Evolutionary conservation across 2,329 filamentous ascomycete species (phyloP), one percentile per base, ranked within the genome.

Genomic region (Penicillium olsonii): DNA sequence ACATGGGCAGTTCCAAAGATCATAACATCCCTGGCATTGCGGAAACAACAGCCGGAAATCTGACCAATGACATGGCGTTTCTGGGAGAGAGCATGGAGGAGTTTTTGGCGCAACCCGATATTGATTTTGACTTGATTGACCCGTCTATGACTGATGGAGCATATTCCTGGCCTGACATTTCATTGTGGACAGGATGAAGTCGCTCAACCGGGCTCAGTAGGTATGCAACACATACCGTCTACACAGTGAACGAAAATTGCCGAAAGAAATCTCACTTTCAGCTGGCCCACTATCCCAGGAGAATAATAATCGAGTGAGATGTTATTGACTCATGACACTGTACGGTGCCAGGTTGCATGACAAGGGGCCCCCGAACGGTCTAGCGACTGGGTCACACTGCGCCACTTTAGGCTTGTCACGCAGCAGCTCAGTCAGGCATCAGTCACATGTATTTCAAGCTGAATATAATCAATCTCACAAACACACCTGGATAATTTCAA

Each of bases 21-120:
- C 15, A 7, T 11, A 12, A 12, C 31, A 8, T n/a, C 26, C 20
- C 34, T 12, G 34, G 24, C 22, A 35, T 55, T 18, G 33, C 52
- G 8, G 54, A 54, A 12, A 29, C 42, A 18, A 48, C 29, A 18
- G 33, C 24, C 14, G 39, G 44, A 14, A 43, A 24, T 10, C 17
- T 48, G 7, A 26, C 35, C 1, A 45, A 57, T 29, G 55, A 58
- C 8, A 58, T 55, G 52, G 42, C 43, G 2, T 53, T 60, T 22
- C 35, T 55, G 18, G 55, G 48, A 19, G 38, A 56, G n/a, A 55
- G 48, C 20, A 60, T 60, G 55, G 55, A 60, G 20, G 44, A 58
- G 22, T 60, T 58, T 26, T 15, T 60, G 33, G 53, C 49, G 2
- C 52, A 52, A 18, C 49, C 55, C 1, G 51, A 54, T 15, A 38